Evolutionary conservation across 352 stramenopile genomes (phyloP).

Genomic region (Phytophthora crassamura): DNA sequence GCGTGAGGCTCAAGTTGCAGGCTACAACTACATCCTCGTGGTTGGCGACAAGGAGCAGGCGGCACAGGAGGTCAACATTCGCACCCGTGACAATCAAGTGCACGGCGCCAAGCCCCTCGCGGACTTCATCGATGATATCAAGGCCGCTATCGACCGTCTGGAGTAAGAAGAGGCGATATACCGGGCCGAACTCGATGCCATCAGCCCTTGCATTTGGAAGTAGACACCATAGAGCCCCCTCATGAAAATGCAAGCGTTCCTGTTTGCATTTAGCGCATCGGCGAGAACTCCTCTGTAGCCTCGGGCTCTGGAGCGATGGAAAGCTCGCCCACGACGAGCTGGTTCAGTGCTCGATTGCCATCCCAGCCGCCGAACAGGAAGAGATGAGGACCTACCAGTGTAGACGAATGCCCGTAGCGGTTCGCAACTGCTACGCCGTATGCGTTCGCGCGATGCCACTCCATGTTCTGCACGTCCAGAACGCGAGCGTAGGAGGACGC

Average conservation of each 20-base stretch:
- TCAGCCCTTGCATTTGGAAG: conserved; percentile 6
- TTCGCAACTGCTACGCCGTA: conserved; percentile 60
- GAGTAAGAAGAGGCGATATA: conserved; percentile 47
- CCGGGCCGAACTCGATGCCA: no score
- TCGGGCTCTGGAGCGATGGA: conserved; percentile 24
- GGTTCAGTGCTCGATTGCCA: conserved; percentile 79
- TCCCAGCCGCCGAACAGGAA: conserved; percentile 88
- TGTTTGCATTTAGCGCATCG: conserved; percentile 16
- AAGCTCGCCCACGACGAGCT: conserved; percentile 75
- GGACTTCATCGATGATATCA: conserved; percentile 65
- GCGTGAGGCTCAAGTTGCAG: conserved; percentile 77
- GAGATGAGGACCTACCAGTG: conserved; percentile 66
- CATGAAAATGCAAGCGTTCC: conserved; percentile 22
- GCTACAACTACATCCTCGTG: conserved; percentile 90
- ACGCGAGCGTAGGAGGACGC: conserved; percentile 65
- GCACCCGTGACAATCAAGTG: conserved; percentile 84
- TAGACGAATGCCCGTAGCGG: conserved; percentile 76
- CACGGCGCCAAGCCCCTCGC: conserved; percentile 67
- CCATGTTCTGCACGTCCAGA: conserved; percentile 66
- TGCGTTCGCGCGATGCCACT: conserved; percentile 57
- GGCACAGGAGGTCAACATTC: conserved; percentile 68
- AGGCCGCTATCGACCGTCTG: conserved; percentile 61
- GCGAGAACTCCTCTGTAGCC: conserved; percentile 7
- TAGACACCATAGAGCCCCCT: conserved; percentile 35
- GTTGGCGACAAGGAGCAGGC: conserved; percentile 78